phyloP scores from a whole-genome alignment of 345 rosid genomes.

The Rhodomyrtus tomentosa region DNA sequence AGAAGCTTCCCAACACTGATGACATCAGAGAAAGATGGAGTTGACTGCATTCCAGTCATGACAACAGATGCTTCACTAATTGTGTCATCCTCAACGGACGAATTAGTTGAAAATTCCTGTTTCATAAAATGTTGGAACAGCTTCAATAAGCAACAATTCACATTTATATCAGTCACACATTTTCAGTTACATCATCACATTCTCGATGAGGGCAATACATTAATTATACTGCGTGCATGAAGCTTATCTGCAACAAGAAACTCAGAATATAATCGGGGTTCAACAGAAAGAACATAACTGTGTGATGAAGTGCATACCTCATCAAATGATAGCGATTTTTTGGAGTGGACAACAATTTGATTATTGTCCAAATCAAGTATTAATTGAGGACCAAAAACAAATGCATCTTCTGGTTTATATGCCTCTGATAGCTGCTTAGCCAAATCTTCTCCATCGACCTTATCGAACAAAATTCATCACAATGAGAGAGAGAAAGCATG shows the following conservation, averaged over 20 bases:
- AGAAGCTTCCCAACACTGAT: slow-evolving; percentile 86
- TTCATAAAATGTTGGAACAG: background rate
- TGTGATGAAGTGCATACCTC: slow-evolving; percentile 35
- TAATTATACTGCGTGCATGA: background rate
- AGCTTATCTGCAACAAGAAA: background rate
- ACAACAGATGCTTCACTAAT: slow-evolving; percentile 67
- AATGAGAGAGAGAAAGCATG: background rate
- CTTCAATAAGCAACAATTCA: background rate
- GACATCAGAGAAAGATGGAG: slow-evolving; percentile 55
- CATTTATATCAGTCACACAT: background rate
- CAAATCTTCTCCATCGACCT: slow-evolving; percentile 57
- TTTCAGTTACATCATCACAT: background rate
- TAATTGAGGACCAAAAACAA: slow-evolving; percentile 51
- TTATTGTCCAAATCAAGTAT: slow-evolving; percentile 30
- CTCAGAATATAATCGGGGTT: background rate
- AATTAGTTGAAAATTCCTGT: slow-evolving; percentile 51
- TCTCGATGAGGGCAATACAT: background rate
- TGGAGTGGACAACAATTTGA: slow-evolving; percentile 36
- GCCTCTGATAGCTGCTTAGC: slow-evolving; percentile 57
- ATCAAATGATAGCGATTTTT: slow-evolving; percentile 74
- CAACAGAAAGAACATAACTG: background rate
- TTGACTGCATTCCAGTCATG: slow-evolving; percentile 38
- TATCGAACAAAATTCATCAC: slow-evolving; percentile 9
- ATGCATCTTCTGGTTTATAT: slow-evolving; percentile 82
- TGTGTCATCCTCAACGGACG: slow-evolving; percentile 55